Evolutionary conservation across 495 filamentous ascomycete species (phyloP), one percentile per base, ranked within the genome.

Genomic region (Aspergillus carlsbadensis): DNA sequence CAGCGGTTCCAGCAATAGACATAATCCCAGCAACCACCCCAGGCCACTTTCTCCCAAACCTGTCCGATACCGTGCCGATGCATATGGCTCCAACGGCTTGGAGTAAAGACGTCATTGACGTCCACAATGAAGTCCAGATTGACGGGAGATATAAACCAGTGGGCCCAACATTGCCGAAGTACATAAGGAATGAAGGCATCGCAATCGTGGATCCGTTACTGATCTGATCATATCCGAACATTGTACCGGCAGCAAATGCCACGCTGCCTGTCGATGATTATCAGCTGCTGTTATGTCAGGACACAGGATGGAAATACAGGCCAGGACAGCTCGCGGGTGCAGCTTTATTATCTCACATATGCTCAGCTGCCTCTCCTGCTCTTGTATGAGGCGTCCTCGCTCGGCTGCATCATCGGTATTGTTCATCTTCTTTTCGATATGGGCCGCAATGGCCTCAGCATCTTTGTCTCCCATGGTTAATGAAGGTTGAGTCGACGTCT

Each of bases 81-180:
- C 2, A 20, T 33, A 54, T 36, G 18, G 52, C 40, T 10, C 52
- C 52, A 2, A 54, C 5, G 15, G 52, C 52, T 10, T 54, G 52
- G 1, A 33, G 18, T 6, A 54, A 22, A 6, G 40, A 45, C 21
- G 52, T 45, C 52, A 54, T 54, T 7, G 52, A 45, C 5, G 52
- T 54, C 52, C 52, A 54, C 2, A 54, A 18, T 5, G 52, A 54
- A 2, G 52, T 54, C 52, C 52, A 54, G 40, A 46, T 46, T 2
- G 52, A 54, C 0, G 41, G 52, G 8, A 54, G 52, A 17, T 45
- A 54, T 33, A 53, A 42, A 0, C 40, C 43, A 3, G 52, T 14
- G 13, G n/a, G 13, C 2, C 24, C 42, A 2, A 37, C n/a, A 8
- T 34, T 14, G 18, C 52, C 52, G n/a, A 46, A 54, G 41, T 22